Evolutionary conservation across 768 basidiomycete genomes (phyloP).

Genomic region (Exidia glandulosa): DNA sequence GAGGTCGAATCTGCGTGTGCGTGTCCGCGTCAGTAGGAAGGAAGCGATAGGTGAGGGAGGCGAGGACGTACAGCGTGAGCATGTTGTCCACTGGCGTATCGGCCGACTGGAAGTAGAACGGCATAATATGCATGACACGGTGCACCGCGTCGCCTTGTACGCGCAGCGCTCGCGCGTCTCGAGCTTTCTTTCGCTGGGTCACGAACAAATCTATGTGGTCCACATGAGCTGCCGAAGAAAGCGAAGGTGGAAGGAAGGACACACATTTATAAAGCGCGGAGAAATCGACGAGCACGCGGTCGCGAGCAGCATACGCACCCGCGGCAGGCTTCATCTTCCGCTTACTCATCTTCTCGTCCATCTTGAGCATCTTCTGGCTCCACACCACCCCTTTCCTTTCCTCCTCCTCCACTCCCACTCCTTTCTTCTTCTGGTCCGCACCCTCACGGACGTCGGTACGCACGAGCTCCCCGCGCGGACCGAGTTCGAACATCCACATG

Average conservation of each 20-base stretch:
- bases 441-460: neutral
- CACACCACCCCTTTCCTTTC: neutral
- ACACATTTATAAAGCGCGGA: conserved; percentile 45
- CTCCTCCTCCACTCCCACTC: neutral
- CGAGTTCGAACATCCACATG: conserved; percentile 35
- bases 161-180: conserved; percentile 23
- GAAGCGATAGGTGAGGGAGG: neutral
- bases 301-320: conserved; percentile 18
- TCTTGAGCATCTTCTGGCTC: neutral
- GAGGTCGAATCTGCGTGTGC: conserved; percentile 52
- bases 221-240: neutral
- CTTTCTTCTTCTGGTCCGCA: neutral
- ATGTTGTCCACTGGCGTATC: conserved; percentile 40
- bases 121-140: conserved; percentile 41
- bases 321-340: neutral
- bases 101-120: conserved; percentile 43
- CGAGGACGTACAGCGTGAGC: conserved; percentile 43
- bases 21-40: neutral
- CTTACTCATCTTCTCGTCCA: neutral
- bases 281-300: conserved; percentile 38
- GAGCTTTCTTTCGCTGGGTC: conserved; percentile 25
- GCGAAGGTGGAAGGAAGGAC: conserved; percentile 9
- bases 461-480: conserved; percentile 27
- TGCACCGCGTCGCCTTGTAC: conserved; percentile 28
- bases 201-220: conserved; percentile 17